These are phyloP conservation scores for Curvularia lunata DNA, from an alignment of 2,329 filamentous ascomycete species.

Conservation along the genomic window DNA sequence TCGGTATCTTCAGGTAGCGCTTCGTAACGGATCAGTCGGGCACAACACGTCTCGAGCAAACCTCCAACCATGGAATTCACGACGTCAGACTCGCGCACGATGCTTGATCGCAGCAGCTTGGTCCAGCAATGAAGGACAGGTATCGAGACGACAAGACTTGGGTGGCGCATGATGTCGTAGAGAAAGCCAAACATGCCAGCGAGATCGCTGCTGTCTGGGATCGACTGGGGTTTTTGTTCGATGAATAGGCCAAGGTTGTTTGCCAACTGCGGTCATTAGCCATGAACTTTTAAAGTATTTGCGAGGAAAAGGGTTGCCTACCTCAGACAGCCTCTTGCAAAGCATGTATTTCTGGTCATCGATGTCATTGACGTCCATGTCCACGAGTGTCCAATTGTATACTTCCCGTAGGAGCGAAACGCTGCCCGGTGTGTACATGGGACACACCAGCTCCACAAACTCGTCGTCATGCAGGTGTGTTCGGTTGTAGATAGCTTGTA, in stretches of 20 bases:
- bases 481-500: constrained; percentile 82
- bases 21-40: constrained; percentile 86
- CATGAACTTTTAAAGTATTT: constrained; percentile 15
- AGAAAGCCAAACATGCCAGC: constrained; percentile 80
- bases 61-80: constrained; percentile 70
- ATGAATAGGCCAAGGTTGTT: constrained; percentile 85
- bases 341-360: constrained; percentile 92
- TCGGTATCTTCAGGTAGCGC: constrained; percentile 80
- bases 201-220: constrained; percentile 71
- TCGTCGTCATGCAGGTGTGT: constrained; percentile 76
- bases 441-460: constrained; percentile 76
- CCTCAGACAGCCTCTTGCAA: constrained; percentile 92
- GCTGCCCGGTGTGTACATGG: constrained; percentile 76
- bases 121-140: constrained; percentile 91
- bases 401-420: constrained; percentile 74
- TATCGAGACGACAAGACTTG: constrained; percentile 91
- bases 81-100: constrained; percentile 70
- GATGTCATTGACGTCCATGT: constrained; percentile 79
- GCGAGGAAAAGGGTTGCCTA: constrained; percentile 49
- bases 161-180: constrained; percentile 77
- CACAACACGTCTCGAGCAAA: constrained; percentile 81
- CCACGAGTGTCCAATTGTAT: constrained; percentile 80
- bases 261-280: constrained; percentile 66
- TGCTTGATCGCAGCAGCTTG: constrained; percentile 74
- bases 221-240: constrained; percentile 73